Conservation (phyloP, 495 filamentous ascomycete genomes). For the Articulospora tetracladia region DNA sequence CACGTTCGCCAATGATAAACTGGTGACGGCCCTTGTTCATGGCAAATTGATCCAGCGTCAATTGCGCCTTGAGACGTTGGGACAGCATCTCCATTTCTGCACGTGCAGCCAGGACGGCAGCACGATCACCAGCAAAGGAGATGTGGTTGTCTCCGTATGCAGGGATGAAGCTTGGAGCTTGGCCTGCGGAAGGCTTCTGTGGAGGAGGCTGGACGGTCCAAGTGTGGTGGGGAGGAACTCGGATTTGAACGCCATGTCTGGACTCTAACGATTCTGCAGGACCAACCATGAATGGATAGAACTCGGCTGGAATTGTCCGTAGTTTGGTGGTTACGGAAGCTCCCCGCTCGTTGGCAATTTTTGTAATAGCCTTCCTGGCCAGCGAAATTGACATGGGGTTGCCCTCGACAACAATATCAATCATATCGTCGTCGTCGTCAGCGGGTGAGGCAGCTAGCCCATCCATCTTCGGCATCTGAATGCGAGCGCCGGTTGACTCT, state of each 20-base stretch:
- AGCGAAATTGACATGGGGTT: constrained; percentile 78
- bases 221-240: constrained; percentile 75
- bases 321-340: constrained; percentile 75
- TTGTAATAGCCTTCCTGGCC: constrained; percentile 75
- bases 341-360: constrained; percentile 80
- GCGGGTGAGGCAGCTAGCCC: constrained; percentile 42
- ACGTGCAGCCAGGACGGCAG: constrained; percentile 73
- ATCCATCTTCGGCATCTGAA: constrained; percentile 81
- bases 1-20: constrained; percentile 82
- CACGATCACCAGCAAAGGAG: constrained; percentile 78
- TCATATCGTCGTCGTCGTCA: constrained; percentile 74
- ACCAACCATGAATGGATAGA: constrained; percentile 87
- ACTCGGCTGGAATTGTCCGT: constrained; percentile 81
- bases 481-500: constrained; percentile 77
- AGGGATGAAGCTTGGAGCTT: constrained; percentile 62
- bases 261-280: constrained; percentile 63
- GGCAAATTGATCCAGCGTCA: constrained; percentile 68
- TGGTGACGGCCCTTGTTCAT: constrained; percentile 80
- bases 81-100: constrained; percentile 74
- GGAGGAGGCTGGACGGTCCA: constrained; percentile 69
- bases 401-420: constrained; percentile 86
- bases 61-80: constrained; percentile 60
- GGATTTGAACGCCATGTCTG: constrained; percentile 63
- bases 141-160: constrained; percentile 66
- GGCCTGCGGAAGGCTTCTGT: constrained; percentile 55